These are phyloP conservation scores for Pleurotus cornucopiae DNA, from an alignment of 768 basidiomycete genomes.

Conservation along the genomic window DNA sequence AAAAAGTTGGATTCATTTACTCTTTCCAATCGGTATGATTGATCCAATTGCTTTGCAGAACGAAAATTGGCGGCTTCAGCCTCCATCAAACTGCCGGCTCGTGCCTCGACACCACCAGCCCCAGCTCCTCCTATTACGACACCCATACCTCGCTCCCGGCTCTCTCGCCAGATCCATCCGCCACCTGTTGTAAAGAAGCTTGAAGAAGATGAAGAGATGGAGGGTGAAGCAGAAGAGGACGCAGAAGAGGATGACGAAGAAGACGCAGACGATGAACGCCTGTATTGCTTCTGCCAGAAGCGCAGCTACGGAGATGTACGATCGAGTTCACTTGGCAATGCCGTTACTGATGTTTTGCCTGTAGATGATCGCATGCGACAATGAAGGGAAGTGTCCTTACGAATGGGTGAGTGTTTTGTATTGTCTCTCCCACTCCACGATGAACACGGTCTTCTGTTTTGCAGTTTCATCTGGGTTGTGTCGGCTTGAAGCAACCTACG, in stretches of 20 bases:
- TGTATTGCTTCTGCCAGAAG: slow-evolving; percentile 40
- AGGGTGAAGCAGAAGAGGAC: slow-evolving; percentile 13
- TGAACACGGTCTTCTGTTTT: background rate
- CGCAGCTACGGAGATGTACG: slow-evolving; percentile 38
- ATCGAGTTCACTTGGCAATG: background rate
- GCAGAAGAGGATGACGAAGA: slow-evolving; percentile 19
- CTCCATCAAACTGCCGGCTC: slow-evolving; percentile 32
- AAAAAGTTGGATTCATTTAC: background rate
- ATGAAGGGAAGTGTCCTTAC: slow-evolving; percentile 36
- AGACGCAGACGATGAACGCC: slow-evolving; percentile 26
- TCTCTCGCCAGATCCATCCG: slow-evolving; percentile 30
- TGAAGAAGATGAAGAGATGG: slow-evolving; percentile 15
- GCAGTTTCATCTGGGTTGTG: slow-evolving; percentile 61
- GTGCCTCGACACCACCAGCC: slow-evolving; percentile 18
- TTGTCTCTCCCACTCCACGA: too few species aligned
- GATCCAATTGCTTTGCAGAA: slow-evolving; percentile 18
- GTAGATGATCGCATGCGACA: slow-evolving; percentile 53
- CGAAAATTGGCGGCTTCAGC: slow-evolving; percentile 28
- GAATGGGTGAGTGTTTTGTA: slow-evolving; percentile 42
- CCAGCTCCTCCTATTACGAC: slow-evolving; percentile 14
- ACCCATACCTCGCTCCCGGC: slow-evolving; percentile 27
- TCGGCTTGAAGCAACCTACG: slow-evolving; percentile 42
- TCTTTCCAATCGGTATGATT: background rate
- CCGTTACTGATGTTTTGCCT: background rate
- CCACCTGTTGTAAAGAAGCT: background rate